These are phyloP conservation scores for Solanum commersonii DNA, from an alignment of 257 asterid genomes.

Conservation along the genomic window DNA sequence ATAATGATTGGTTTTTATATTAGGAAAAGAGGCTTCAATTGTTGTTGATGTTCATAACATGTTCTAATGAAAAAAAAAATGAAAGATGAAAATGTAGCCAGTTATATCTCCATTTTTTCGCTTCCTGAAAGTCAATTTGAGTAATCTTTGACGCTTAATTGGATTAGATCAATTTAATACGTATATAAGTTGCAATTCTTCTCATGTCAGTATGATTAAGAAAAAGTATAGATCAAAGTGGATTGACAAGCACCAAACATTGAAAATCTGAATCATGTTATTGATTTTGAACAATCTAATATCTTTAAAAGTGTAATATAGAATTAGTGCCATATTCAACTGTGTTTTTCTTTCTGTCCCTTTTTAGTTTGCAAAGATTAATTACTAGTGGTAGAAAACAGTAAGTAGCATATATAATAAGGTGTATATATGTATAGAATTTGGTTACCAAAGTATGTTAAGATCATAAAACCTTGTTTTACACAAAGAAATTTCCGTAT, in stretches of 20 bases:
- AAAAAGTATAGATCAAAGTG: background rate
- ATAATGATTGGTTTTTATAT: background rate
- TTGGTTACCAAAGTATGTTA: background rate
- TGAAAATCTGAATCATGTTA: background rate
- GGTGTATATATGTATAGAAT: background rate
- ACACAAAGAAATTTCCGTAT: rapidly evolving
- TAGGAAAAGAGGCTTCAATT: background rate
- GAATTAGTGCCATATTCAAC: background rate
- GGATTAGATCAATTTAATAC: background rate
- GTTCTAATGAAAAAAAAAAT: background rate
- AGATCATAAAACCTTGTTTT: too few relatives aligned
- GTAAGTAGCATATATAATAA: background rate
- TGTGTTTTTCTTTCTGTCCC: background rate
- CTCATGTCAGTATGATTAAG: background rate
- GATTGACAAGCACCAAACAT: background rate
- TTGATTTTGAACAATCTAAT: background rate
- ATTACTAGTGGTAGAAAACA: background rate
- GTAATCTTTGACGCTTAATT: background rate
- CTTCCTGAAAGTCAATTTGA: background rate
- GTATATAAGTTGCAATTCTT: background rate
- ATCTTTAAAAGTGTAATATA: background rate
- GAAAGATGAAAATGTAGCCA: background rate
- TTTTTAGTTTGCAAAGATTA: too few relatives aligned
- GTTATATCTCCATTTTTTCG: background rate
- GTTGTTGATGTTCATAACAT: constrained; percentile 14